A percentile compares a stretch with the other conserved stretches of the same genome.
Conservation (phyloP, 2,329 filamentous ascomycete species). For the Pseudogymnoascus sp. region DNA sequence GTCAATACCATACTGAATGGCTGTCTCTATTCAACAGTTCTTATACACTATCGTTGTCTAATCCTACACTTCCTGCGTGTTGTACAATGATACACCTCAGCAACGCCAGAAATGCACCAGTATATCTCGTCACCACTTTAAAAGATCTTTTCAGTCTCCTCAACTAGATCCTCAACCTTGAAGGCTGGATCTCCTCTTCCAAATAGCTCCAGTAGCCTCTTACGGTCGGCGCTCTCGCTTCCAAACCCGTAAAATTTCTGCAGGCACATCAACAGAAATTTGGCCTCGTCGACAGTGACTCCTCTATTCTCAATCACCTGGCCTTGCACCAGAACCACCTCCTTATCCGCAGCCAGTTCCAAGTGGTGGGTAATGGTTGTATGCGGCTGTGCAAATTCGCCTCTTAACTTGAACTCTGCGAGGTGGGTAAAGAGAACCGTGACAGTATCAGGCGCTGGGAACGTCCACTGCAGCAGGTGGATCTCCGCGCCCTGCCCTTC, state of each 20-base stretch:
- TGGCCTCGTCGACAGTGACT: conserved; percentile 71
- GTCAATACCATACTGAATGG: neutral
- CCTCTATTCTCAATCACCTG: conserved; percentile 68
- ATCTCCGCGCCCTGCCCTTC: conserved; percentile 69
- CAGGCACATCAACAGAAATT: conserved; percentile 84
- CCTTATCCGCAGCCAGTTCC: conserved; percentile 67
- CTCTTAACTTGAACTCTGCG: conserved; percentile 84
- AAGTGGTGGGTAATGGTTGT: conserved; percentile 89
- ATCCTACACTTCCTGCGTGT: neutral
- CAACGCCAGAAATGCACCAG: neutral
- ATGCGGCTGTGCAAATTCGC: conserved; percentile 84
- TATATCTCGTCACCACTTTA: conserved; percentile 23
- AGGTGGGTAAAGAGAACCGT: conserved; percentile 90
- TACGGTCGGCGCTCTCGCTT: conserved; percentile 48
- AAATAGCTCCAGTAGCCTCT: conserved; percentile 75
- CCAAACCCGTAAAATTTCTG: conserved; percentile 82
- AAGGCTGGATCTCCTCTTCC: conserved; percentile 70
- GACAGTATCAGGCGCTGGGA: conserved; percentile 62
- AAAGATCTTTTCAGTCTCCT: conserved; percentile 77
- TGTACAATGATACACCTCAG: conserved; percentile 1
- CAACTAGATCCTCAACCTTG: conserved; percentile 74
- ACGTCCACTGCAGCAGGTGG: conserved; percentile 94
- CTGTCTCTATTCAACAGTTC: neutral
- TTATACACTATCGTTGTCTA: neutral
- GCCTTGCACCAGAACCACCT: conserved; percentile 80